A percentile compares a stretch with the other conserved stretches of the same genome.
Evolutionary conservation across 192 early-diverging fungal species (phyloP).

Genomic region (Coemansia aciculifera): DNA sequence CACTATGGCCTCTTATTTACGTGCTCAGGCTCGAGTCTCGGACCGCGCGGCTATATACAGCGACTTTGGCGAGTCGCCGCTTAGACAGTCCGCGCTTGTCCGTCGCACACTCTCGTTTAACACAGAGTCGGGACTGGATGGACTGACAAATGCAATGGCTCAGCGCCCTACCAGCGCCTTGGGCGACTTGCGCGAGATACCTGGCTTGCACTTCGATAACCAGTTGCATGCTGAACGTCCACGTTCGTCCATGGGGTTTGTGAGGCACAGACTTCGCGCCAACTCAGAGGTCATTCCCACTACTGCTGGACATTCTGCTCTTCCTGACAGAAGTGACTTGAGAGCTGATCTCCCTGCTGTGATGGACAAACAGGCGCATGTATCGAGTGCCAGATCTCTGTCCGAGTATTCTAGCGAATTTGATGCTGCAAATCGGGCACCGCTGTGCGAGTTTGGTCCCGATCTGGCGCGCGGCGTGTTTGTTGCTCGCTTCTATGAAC

Average conservation of each 20-base stretch:
- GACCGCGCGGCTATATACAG: conserved; percentile 21
- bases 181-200: conserved; percentile 3
- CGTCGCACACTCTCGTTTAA: conserved; percentile 20
- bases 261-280: not conserved
- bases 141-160: not conserved
- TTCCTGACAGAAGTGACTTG: not conserved
- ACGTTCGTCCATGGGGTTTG: conserved; percentile 27
- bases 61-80: conserved; percentile 1
- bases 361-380: not conserved
- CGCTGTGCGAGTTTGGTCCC: conserved; percentile 14
- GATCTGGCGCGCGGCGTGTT: conserved; percentile 17
- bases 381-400: conserved; percentile 1
- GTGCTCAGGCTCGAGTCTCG: conserved; percentile 15
- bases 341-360: not conserved
- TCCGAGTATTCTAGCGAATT: not conserved
- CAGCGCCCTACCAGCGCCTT: conserved; percentile 16
- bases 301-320: not conserved
- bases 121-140: conserved; percentile 3
- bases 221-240: conserved; percentile 10
- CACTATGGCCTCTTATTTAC: conserved; percentile 18
- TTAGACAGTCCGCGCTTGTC: not conserved
- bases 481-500: conserved; percentile 15
- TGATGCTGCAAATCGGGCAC: not conserved
- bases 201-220: not conserved
- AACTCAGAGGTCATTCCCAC: conserved; percentile 1